phyloP scores from a whole-genome alignment of 805 yeast species.

The Middelhovenomyces tepae region DNA sequence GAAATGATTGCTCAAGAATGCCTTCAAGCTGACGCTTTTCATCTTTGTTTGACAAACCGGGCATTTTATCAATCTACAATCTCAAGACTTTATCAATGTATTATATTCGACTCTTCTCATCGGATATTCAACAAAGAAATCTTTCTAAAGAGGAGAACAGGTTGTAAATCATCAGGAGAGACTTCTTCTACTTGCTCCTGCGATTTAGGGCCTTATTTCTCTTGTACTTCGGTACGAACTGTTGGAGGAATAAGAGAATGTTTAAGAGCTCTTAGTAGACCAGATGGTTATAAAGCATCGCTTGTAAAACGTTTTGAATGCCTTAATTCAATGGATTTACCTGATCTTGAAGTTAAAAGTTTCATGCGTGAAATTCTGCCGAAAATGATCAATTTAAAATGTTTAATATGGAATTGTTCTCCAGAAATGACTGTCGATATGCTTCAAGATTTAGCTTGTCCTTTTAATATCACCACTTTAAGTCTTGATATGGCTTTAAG shows the following conservation, averaged over 20 bases:
- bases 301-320: slow-evolving; percentile 20
- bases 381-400: slow-evolving; percentile 15
- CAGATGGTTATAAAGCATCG: slow-evolving; percentile 16
- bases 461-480: slow-evolving; percentile 4
- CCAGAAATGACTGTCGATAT: slow-evolving; percentile 25
- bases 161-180: too few relatives aligned
- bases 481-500: slow-evolving; percentile 11
- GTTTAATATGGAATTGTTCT: slow-evolving; percentile 27
- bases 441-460: slow-evolving; percentile 10
- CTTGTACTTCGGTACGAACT: slow-evolving; percentile 23
- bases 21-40: slow-evolving; percentile 26
- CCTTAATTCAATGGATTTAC: slow-evolving; percentile 16
- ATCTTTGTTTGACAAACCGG: slow-evolving; percentile 22
- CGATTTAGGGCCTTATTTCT: slow-evolving; percentile 3
- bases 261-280: slow-evolving; percentile 17
- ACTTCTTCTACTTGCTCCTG: too few relatives aligned
- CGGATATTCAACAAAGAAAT: slow-evolving; percentile 18
- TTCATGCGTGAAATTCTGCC: slow-evolving; percentile 16
- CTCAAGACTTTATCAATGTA: slow-evolving; percentile 22
- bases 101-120: slow-evolving; percentile 25
- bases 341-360: slow-evolving; percentile 20
- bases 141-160: slow-evolving; percentile 3
- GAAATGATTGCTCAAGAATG: slow-evolving; percentile 21
- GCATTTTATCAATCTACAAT: slow-evolving; percentile 16
- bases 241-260: slow-evolving; percentile 26